phyloP scores from a whole-genome alignment of 148 eudicot species.

The Salicornia ramosissima region DNA sequence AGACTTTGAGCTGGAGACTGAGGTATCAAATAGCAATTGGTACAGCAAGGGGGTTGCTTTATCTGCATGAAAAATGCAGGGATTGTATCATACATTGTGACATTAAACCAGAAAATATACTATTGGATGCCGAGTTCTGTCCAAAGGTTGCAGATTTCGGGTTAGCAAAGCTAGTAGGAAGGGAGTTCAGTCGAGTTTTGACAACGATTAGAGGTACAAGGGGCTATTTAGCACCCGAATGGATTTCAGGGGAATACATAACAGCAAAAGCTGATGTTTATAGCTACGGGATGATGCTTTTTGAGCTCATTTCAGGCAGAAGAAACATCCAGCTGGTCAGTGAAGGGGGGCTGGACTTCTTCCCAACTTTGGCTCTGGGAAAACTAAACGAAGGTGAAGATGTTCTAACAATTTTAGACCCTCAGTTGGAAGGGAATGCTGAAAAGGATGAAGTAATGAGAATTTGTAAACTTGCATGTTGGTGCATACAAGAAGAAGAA shows the following conservation, averaged over 20 bases:
- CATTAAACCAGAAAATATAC: slow-evolving; percentile 56
- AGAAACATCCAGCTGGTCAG: slow-evolving; percentile 33
- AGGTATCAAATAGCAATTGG: slow-evolving; percentile 42
- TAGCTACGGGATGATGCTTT: slow-evolving; percentile 59
- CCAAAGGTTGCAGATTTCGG: slow-evolving; percentile 60
- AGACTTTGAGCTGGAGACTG: slow-evolving; percentile 34
- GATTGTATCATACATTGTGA: slow-evolving; percentile 54
- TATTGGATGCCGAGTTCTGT: slow-evolving; percentile 36
- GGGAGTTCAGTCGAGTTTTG: slow-evolving; percentile 52
- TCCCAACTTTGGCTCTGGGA: slow-evolving; percentile 14
- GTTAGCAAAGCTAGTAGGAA: slow-evolving; percentile 53
- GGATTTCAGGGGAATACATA: slow-evolving; percentile 53
- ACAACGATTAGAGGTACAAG: slow-evolving; percentile 57
- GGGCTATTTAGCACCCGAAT: slow-evolving; percentile 64
- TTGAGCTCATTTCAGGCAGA: slow-evolving; percentile 49
- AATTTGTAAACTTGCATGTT: slow-evolving; percentile 55
- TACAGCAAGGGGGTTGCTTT: slow-evolving; percentile 36
- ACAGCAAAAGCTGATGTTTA: slow-evolving; percentile 61
- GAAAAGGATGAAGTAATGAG: slow-evolving; percentile 19
- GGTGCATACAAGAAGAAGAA: slow-evolving; percentile 79
- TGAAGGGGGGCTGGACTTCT: slow-evolving; percentile 27
- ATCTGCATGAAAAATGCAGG: slow-evolving; percentile 46
- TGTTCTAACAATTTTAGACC: slow-evolving; percentile 13
- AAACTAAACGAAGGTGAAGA: slow-evolving; percentile 2
- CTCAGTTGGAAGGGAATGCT: slow-evolving; percentile 9